phyloP scores from a whole-genome alignment of 257 asterid genomes.

The Leptodermis oblonga region DNA sequence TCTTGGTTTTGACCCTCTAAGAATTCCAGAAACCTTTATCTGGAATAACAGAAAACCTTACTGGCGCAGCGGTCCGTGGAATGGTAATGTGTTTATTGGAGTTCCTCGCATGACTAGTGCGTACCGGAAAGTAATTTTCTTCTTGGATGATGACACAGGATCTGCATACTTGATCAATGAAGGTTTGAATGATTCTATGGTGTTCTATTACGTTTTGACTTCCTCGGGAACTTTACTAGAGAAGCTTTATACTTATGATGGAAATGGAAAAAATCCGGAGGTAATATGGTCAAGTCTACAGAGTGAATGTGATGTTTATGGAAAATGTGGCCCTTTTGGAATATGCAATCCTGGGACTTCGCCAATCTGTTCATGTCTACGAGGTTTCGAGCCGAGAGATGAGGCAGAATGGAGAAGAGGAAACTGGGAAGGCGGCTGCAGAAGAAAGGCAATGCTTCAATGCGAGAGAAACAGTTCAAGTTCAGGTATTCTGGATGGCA shows the following conservation, averaged over 20 bases:
- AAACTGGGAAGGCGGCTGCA: conserved; percentile 51
- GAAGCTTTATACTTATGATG: conserved; percentile 7
- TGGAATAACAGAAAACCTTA: conserved; percentile 27
- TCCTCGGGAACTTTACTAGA: conserved; percentile 10
- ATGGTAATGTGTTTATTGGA: conserved; percentile 24
- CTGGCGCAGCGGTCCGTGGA: conserved; percentile 44
- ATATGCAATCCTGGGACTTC: conserved; percentile 29
- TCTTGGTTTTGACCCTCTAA: conserved; percentile 16
- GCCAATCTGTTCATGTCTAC: conserved; percentile 44
- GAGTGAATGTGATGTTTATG: conserved; percentile 15
- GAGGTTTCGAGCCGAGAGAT: conserved; percentile 35
- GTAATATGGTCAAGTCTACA: conserved; percentile 7
- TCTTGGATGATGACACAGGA: conserved; percentile 2
- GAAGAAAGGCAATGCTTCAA: conserved; percentile 28
- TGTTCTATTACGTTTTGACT: conserved; percentile 10
- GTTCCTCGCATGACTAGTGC: conserved; percentile 1
- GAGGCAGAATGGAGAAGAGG: conserved; percentile 39
- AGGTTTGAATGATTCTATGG: background rate
- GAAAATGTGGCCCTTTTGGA: conserved; percentile 45
- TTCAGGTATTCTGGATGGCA: too few relatives aligned
- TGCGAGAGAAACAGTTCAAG: conserved; percentile 23
- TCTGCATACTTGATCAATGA: too few relatives aligned
- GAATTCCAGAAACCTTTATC: conserved; percentile 31
- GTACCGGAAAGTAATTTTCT: conserved; percentile 10
- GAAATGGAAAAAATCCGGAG: conserved; percentile 3